A percentile compares a stretch with the other conserved stretches of the same genome.
Conservation (phyloP, 192 early-diverging fungal genomes). For the Cladochytrium replicatum region DNA sequence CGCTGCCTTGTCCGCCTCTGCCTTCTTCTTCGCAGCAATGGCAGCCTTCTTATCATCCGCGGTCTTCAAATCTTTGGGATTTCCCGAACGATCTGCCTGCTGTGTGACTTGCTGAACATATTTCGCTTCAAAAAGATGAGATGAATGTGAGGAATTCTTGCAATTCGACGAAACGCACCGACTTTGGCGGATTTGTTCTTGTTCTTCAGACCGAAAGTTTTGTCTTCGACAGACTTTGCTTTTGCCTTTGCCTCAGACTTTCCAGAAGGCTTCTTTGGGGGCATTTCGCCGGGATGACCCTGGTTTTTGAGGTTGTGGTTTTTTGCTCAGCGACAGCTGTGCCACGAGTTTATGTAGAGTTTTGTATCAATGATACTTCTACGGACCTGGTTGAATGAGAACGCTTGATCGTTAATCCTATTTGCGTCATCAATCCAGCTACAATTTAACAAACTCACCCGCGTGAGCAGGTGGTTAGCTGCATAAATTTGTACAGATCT, state of each 20-base stretch:
- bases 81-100: slow-evolving; percentile 53
- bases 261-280: slow-evolving; percentile 62
- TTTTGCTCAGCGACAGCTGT: too few relatives aligned
- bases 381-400: too few relatives aligned
- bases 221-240: slow-evolving; percentile 83
- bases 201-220: slow-evolving; percentile 98
- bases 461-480: too few relatives aligned
- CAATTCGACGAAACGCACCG: slow-evolving; percentile 1
- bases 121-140: slow-evolving; percentile 18
- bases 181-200: slow-evolving; percentile 96
- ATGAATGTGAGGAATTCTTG: too few relatives aligned
- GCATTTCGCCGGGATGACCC: too few relatives aligned
- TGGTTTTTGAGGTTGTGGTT: too few relatives aligned
- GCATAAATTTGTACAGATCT: too few relatives aligned
- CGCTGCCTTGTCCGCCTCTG: slow-evolving; percentile 78
- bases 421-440: too few relatives aligned
- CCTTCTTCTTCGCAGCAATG: slow-evolving; percentile 55
- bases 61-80: slow-evolving; percentile 31
- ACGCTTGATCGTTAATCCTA: too few relatives aligned
- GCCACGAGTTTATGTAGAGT: too few relatives aligned
- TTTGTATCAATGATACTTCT: too few relatives aligned
- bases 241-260: slow-evolving; percentile 57
- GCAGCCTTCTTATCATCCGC: slow-evolving; percentile 56
- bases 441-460: too few relatives aligned
- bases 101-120: slow-evolving; percentile 86